Percentiles rank a stretch among this genome's conserved stretches.
These are phyloP conservation scores for Xerocomellus amylosporus DNA, from an alignment of 768 basidiomycete species.

Conservation along the genomic window DNA sequence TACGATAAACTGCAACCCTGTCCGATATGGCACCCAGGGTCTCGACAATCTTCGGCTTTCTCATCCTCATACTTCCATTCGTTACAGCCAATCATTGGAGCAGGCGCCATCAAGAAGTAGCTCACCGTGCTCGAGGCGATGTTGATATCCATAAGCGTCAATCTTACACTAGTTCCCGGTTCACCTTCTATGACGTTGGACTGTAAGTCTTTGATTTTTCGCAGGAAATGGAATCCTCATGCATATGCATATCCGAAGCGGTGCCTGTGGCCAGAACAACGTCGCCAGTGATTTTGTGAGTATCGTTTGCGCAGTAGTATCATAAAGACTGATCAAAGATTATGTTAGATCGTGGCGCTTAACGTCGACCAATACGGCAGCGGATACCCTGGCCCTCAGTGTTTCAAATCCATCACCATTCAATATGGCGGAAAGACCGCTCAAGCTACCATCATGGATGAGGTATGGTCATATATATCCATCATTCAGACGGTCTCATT, in stretches of 20 bases:
- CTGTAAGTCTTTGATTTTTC: conserved; percentile 34
- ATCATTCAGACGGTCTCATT: not conserved
- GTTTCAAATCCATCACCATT: conserved; percentile 61
- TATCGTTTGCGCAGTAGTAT: conserved; percentile 2
- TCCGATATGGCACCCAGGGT: conserved; percentile 19
- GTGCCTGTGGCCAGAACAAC: conserved; percentile 52
- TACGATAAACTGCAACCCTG: not conserved
- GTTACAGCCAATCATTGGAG: conserved; percentile 33
- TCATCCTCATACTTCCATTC: conserved; percentile 36
- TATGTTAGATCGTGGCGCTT: conserved; percentile 50
- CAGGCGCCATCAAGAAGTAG: conserved; percentile 47
- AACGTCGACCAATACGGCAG: conserved; percentile 53
- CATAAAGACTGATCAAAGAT: conserved; percentile 1
- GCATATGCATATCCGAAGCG: conserved; percentile 34
- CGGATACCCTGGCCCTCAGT: conserved; percentile 63
- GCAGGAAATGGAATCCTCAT: conserved; percentile 6
- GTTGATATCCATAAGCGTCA: conserved; percentile 40
- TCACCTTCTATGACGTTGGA: conserved; percentile 58
- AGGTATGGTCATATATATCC: conserved; percentile 37
- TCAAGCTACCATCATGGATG: conserved; percentile 57
- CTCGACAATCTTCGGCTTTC: conserved; percentile 33
- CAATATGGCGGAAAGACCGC: conserved; percentile 57
- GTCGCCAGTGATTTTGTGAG: conserved; percentile 43
- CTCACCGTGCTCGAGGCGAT: conserved; percentile 44
- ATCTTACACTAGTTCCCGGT: conserved; percentile 35